Base-by-base conservation (phyloP, 176 grass and related monocot species). In the Rhynchospora breviuscula region DNA sequence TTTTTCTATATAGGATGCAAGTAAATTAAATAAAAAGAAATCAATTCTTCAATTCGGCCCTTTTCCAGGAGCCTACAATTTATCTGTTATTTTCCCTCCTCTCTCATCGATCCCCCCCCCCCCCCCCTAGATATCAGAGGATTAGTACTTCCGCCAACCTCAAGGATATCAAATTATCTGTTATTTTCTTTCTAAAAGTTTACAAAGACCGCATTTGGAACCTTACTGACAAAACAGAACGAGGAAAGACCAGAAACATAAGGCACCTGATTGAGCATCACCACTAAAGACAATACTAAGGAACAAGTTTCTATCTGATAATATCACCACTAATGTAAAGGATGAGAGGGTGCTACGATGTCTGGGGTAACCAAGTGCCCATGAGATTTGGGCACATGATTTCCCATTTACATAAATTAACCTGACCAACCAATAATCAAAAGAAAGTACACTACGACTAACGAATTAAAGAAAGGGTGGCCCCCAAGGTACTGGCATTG, bases 381-480 rank as follows among this genome's bases (percentile, higher is more conserved):
- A 77, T 15, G 73, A 77, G 23, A 77, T 77, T 77, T 77, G 73
- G 9, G 49, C 49, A 18, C 14, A 15, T 9, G 73, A 77, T 47
- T 31, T 77, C 51, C 23, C 73, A 77, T 56, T 77, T 56, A 77
- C 73, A 77, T 56, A 53, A 75, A 25, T 52, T 51, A 52, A 75
- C 47, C 71, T 9, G 52, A 29, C 47, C 72, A 29, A 76, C 4
- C 48, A 75, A 62, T 44, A 76, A 54, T 29, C 22, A 54, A 77
- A 77, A 29, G 1, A 54, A 76, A 33, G 5, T 29, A 76, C 53
- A 31, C 69, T 73, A 49, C 59, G 17, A 67, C 64, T 47, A 46
- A 7, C 2, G 12, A 14, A 19, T n/a, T n/a, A 46, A 33, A 10
- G 15, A 46, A 67, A 40, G n/a, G 66, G 70, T 14, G 47, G 70